A percentile compares a stretch with the other conserved stretches of the same genome.
Conservation (phyloP, 2,329 filamentous ascomycete genomes). For the Sclerotiophoma versabilis region DNA sequence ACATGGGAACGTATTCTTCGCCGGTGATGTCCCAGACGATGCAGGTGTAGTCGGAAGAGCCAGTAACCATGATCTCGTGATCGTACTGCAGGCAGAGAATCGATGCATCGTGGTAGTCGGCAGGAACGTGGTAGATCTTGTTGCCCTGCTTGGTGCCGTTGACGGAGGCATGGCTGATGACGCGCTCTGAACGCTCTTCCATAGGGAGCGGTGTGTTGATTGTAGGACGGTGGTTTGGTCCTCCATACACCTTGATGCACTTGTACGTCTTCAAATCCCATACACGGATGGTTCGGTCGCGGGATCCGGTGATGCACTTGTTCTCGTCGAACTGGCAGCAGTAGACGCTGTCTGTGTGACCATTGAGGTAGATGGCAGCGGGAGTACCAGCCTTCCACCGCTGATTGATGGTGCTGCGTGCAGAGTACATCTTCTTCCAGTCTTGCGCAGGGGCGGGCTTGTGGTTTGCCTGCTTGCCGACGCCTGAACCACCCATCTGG, state of each 20-base stretch:
- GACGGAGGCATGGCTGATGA: slow-evolving; percentile 54
- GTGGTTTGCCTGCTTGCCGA: slow-evolving; percentile 61
- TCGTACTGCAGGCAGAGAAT: slow-evolving; percentile 97
- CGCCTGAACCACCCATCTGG: slow-evolving; percentile 60
- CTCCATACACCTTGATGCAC: slow-evolving; percentile 85
- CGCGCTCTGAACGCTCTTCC: slow-evolving; percentile 52
- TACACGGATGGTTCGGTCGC: slow-evolving; percentile 92
- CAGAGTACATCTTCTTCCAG: slow-evolving; percentile 86
- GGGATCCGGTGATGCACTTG: slow-evolving; percentile 96
- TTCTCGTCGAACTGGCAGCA: slow-evolving; percentile 97
- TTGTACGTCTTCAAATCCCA: slow-evolving; percentile 93
- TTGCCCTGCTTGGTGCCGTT: slow-evolving; percentile 57
- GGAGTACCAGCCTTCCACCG: slow-evolving; percentile 83
- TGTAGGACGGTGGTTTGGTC: slow-evolving; percentile 67
- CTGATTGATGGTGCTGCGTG: slow-evolving; percentile 75
- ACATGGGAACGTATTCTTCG: slow-evolving; percentile 67
- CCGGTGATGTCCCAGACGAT: slow-evolving; percentile 92
- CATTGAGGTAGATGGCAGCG: slow-evolving; percentile 85
- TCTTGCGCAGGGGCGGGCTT: slow-evolving; percentile 63
- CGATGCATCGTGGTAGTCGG: slow-evolving; percentile 81
- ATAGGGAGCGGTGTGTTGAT: slow-evolving; percentile 56
- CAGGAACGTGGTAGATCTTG: slow-evolving; percentile 55
- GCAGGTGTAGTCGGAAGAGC: slow-evolving; percentile 89
- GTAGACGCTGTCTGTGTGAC: slow-evolving; percentile 95
- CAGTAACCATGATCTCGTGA: slow-evolving; percentile 89